Percentiles rank a stretch among this genome's conserved stretches.
phyloP scores from a whole-genome alignment of 148 eudicot genomes.

The Polygonum maritimum region DNA sequence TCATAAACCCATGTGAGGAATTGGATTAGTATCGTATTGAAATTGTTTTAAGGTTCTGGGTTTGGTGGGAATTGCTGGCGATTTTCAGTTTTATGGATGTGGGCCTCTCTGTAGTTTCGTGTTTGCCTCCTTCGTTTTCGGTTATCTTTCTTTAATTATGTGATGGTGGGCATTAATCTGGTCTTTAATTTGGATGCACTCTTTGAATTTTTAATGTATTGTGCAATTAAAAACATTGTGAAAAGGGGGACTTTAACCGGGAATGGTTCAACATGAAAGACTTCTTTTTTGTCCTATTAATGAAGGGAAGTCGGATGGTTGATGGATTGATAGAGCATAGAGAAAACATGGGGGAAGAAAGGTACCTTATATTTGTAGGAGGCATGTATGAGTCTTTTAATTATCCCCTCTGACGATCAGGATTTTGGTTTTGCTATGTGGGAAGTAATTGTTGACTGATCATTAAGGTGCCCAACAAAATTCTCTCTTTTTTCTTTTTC shows the following conservation, averaged over 20 bases:
- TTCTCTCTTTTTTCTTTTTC: neutral
- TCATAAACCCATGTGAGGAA: neutral
- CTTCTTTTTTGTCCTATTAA: neutral
- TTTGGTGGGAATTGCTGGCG: neutral
- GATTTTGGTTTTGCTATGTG: neutral
- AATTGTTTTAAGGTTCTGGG: neutral
- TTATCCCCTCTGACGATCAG: neutral
- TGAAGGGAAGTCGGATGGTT: neutral
- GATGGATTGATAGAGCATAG: neutral
- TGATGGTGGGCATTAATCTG: neutral
- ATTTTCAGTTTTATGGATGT: neutral
- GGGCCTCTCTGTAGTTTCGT: neutral
- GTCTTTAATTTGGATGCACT: neutral
- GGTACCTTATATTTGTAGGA: neutral
- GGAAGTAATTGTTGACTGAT: neutral
- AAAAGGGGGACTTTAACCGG: neutral
- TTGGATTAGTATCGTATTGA: neutral
- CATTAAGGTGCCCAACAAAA: constrained; percentile 3
- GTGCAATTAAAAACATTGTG: neutral
- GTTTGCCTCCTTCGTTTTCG: neutral
- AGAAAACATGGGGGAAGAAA: neutral
- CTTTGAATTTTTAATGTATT: neutral
- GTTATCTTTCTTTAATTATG: neutral
- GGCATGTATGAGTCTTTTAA: neutral
- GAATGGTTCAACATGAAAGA: constrained; percentile 2